These are phyloP conservation scores for Phytophthora pistaciae DNA, from an alignment of 352 stramenopile species.

Conservation along the genomic window DNA sequence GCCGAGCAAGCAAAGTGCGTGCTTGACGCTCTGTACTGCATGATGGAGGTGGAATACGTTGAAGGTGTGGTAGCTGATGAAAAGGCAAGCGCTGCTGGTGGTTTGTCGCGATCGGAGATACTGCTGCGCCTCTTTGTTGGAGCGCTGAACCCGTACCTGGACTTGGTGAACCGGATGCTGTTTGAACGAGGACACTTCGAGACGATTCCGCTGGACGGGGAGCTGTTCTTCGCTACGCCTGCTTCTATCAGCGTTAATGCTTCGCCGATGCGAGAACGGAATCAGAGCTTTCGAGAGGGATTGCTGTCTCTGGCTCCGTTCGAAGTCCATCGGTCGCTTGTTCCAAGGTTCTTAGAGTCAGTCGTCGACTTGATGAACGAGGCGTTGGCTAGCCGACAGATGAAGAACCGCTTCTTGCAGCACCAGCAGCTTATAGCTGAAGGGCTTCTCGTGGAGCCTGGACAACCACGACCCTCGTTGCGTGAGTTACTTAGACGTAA, in stretches of 20 bases:
- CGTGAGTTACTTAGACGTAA: slow-evolving; percentile 21
- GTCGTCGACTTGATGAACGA: slow-evolving; percentile 49
- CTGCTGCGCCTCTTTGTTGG: slow-evolving; percentile 56
- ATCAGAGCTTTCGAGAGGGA: slow-evolving; percentile 52
- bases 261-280: slow-evolving; percentile 29
- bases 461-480: slow-evolving; percentile 14
- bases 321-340: slow-evolving; percentile 36
- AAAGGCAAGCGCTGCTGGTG: not conserved
- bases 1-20: slow-evolving; percentile 53
- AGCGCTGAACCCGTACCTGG: slow-evolving; percentile 58
- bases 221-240: slow-evolving; percentile 63
- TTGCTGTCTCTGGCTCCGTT: slow-evolving; percentile 56
- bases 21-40: slow-evolving; percentile 51
- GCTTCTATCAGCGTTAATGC: slow-evolving; percentile 10
- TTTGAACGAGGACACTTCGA: slow-evolving; percentile 59
- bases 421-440: slow-evolving; percentile 27
- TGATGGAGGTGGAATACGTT: slow-evolving; percentile 53
- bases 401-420: slow-evolving; percentile 69
- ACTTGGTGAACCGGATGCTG: slow-evolving; percentile 54
- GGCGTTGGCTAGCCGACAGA: slow-evolving; percentile 68
- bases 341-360: slow-evolving; percentile 58
- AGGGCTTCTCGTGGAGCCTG: slow-evolving; percentile 2
- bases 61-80: slow-evolving; percentile 29
- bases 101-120: slow-evolving; percentile 53
- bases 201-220: slow-evolving; percentile 46